phyloP scores from a whole-genome alignment of 441 rosid species.

The Macaranga tanarius region DNA sequence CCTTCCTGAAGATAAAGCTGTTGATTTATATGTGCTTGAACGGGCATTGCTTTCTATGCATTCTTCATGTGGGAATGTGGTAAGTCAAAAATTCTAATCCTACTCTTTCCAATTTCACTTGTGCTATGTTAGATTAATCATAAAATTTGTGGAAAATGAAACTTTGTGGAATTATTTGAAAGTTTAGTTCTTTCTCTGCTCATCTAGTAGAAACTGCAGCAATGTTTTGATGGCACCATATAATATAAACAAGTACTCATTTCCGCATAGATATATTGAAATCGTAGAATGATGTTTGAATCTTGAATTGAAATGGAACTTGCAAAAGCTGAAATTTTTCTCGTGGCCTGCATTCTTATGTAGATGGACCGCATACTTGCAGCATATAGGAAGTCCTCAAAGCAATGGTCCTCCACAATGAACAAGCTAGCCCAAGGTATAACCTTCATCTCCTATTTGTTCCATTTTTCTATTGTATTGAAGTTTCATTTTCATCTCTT shows the following conservation, averaged over 20 bases:
- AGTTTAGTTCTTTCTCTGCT: not conserved
- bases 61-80: conserved; percentile 96
- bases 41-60: conserved; percentile 91
- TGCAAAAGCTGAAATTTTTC: conserved; percentile 9
- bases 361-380: conserved; percentile 82
- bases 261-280: not conserved
- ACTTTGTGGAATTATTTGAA: not conserved
- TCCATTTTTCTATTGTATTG: not conserved
- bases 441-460: not conserved
- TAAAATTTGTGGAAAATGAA: not conserved
- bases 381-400: conserved; percentile 85
- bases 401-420: conserved; percentile 89
- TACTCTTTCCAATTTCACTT: not conserved
- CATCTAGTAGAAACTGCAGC: not conserved
- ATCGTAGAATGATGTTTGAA: not conserved
- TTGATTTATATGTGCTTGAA: conserved; percentile 91
- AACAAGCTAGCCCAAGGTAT: conserved; percentile 95
- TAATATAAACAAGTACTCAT: not conserved
- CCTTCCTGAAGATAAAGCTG: conserved; percentile 93
- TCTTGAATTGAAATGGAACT: not conserved
- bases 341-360: conserved; percentile 10
- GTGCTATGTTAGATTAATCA: not conserved
- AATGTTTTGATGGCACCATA: not conserved
- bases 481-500: not conserved
- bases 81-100: conserved; percentile 30